Conservation (phyloP, 768 basidiomycete species). For the Lactarius evosmus region DNA sequence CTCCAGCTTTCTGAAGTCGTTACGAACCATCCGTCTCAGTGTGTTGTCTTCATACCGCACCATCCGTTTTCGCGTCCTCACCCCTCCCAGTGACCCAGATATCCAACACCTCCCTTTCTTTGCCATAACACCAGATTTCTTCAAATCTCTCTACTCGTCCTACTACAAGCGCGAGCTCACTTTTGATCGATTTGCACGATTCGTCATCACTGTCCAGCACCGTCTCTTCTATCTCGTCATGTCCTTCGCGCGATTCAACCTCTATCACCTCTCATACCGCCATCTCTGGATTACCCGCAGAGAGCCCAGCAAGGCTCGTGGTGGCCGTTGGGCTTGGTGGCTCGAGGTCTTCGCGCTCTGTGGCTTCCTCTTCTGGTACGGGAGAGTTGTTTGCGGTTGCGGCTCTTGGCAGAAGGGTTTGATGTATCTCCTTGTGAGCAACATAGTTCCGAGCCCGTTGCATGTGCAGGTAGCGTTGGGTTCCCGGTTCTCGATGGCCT, state of each 20-base stretch:
- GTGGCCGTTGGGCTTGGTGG: conserved; percentile 75
- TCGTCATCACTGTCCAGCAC: conserved; percentile 78
- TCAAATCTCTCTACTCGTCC: conserved; percentile 84
- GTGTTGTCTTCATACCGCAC: conserved; percentile 38
- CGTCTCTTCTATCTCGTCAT: conserved; percentile 90
- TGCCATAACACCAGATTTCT: conserved; percentile 86
- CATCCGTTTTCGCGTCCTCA: conserved; percentile 13
- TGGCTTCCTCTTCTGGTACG: conserved; percentile 93
- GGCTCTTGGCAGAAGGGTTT: conserved; percentile 69
- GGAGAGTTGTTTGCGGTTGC: conserved; percentile 61
- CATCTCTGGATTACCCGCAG: conserved; percentile 67
- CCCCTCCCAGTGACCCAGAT: conserved; percentile 63
- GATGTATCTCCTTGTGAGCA: conserved; percentile 78
- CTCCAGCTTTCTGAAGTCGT: conserved; percentile 56
- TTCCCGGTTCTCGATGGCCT: conserved; percentile 7
- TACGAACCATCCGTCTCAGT: conserved; percentile 97
- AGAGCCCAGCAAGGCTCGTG: conserved; percentile 59
- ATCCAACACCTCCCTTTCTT: conserved; percentile 92
- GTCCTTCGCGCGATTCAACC: conserved; percentile 89
- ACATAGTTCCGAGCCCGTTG: conserved; percentile 82
- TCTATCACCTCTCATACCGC: conserved; percentile 82
- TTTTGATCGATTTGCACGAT: conserved; percentile 66
- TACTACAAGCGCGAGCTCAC: conserved; percentile 88
- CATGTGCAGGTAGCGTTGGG: conserved; percentile 77
- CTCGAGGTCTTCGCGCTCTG: conserved; percentile 69